phyloP scores from a whole-genome alignment of 441 rosid species.

The Corymbia citriodora region DNA sequence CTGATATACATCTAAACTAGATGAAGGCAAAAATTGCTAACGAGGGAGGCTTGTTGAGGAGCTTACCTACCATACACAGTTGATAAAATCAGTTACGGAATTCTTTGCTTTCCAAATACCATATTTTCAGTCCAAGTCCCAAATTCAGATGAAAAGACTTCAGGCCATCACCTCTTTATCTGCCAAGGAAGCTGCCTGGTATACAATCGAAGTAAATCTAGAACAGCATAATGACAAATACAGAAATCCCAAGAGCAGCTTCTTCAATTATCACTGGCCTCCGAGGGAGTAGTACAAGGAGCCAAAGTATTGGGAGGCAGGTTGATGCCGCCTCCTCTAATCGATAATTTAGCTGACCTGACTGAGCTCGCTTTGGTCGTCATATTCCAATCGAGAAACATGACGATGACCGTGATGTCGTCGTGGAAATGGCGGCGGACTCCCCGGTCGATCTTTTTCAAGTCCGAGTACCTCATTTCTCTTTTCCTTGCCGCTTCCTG shows the following conservation, averaged over 20 bases:
- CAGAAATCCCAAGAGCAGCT: neutral
- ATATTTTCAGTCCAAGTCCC: neutral
- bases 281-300: neutral
- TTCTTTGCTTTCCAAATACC: neutral
- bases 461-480: conserved; percentile 5
- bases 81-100: neutral
- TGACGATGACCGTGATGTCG: neutral
- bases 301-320: neutral
- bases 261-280: neutral
- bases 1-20: neutral
- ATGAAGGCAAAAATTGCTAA: neutral
- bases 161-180: neutral
- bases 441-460: conserved; percentile 10
- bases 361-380: neutral
- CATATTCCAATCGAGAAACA: neutral
- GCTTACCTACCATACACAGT: neutral
- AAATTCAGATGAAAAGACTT: neutral
- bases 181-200: neutral
- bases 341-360: neutral
- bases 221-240: neutral
- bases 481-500: conserved; percentile 12
- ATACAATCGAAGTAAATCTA: neutral
- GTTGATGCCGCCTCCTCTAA: conserved; percentile 10
- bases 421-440: conserved; percentile 9
- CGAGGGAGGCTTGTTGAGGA: neutral